phyloP scores from a whole-genome alignment of 1,284 basidiomycete species.

The Malassezia globosa region DNA sequence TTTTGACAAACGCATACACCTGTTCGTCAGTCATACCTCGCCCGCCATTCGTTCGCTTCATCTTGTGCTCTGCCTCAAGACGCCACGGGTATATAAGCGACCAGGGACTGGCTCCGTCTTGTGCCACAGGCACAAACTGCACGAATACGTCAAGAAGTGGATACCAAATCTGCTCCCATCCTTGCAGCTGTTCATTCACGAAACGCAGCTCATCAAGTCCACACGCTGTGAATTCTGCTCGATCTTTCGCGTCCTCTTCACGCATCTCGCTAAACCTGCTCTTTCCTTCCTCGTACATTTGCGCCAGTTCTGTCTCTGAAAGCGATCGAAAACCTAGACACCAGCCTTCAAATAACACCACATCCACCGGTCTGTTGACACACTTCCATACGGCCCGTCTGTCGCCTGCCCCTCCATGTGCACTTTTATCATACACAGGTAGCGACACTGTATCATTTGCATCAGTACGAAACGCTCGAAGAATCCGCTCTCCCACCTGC shows the following conservation, averaged over 20 bases:
- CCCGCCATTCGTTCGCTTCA: slow-evolving; percentile 72
- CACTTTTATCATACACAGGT: slow-evolving; percentile 77
- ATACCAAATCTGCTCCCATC: slow-evolving; percentile 60
- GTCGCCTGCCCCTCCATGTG: slow-evolving; percentile 69
- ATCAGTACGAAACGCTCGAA: slow-evolving; percentile 50
- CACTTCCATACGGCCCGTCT: slow-evolving; percentile 52
- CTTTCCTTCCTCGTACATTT: slow-evolving; percentile 21
- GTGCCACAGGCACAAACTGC: slow-evolving; percentile 48
- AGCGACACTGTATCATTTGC: slow-evolving; percentile 51
- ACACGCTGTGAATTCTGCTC: slow-evolving; percentile 35
- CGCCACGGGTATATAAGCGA: slow-evolving; percentile 56
- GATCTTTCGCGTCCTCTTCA: not conserved
- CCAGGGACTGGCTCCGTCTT: not conserved
- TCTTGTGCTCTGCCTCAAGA: slow-evolving; percentile 69
- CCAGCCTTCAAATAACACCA: slow-evolving; percentile 71
- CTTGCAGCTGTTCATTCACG: slow-evolving; percentile 56
- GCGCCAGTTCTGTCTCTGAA: slow-evolving; percentile 41
- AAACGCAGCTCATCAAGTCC: slow-evolving; percentile 53
- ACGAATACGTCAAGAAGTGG: slow-evolving; percentile 58
- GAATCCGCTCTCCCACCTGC: slow-evolving; percentile 54
- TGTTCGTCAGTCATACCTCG: slow-evolving; percentile 70
- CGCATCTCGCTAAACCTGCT: no score
- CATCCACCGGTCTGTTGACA: slow-evolving; percentile 55
- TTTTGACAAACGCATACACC: slow-evolving; percentile 56
- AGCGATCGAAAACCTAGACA: slow-evolving; percentile 49